Conservation (phyloP, 2,329 filamentous ascomycete species). For the Pseudogymnoascus sp. region DNA sequence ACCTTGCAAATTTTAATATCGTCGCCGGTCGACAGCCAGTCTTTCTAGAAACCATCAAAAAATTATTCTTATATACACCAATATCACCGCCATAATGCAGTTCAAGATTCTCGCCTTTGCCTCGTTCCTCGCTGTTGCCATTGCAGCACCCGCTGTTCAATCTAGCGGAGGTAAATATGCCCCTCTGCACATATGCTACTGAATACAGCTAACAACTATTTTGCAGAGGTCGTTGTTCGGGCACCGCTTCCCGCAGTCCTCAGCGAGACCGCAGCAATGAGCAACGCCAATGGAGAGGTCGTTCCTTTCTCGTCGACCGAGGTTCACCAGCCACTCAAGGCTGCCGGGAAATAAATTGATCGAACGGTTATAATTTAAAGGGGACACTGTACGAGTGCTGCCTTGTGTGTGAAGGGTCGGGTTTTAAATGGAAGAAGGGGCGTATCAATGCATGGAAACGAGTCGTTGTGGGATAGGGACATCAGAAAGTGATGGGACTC, state of each 20-base stretch:
- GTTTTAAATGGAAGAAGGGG: neutral
- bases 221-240: neutral
- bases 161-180: neutral
- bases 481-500: neutral
- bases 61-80: neutral
- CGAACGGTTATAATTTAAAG: neutral
- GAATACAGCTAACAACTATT: neutral
- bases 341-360: neutral
- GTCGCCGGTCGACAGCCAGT: slow-evolving; percentile 8
- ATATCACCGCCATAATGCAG: slow-evolving; percentile 5
- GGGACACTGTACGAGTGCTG: neutral
- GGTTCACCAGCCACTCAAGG: neutral
- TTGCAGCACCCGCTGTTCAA: neutral
- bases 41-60: neutral
- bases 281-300: neutral
- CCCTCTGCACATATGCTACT: neutral
- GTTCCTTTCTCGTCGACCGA: neutral
- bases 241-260: neutral
- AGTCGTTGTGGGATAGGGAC: neutral
- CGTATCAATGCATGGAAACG: neutral
- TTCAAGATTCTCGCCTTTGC: neutral
- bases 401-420: neutral
- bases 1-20: neutral
- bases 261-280: neutral
- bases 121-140: neutral